Base-by-base conservation (phyloP, 2,329 filamentous ascomycete genomes). In the Dactylonectria estremocensis region DNA sequence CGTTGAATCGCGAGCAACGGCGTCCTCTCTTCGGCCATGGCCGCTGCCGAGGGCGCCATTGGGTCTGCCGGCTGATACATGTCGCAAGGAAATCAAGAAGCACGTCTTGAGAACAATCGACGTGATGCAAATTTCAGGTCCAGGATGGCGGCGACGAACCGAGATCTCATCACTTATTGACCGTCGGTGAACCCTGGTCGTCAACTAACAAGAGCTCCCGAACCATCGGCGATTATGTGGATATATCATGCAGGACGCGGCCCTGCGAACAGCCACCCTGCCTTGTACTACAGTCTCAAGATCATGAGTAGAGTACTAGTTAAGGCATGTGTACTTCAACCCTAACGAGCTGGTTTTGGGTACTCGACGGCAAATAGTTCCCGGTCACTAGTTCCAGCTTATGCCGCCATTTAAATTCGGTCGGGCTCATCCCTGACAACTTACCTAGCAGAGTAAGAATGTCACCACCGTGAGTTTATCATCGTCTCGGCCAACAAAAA, bases 51-150 rank as follows among this genome's bases (percentile, higher is more conserved):
- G 14, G 58, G 46, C 28, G 58, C 22, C 56, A 64, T 53, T 40
- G 65, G 69, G 37, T 63, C 55, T 20, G 40, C 33, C n/a, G 67
- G 45, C 40, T 60, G 67, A 65, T 58, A 61, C 46, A 53, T 66
- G 20, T 40, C 24, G 46, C 53, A n/a, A 37, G 10, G 24, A 37
- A 49, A 63, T 50, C 45, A 66, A 62, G 35, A 45, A 31, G 14
- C 24, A 16, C n/a, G 22, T 35, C 50, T 53, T 33, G n/a, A 13
- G 24, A 14, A 9, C 7, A 28, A 28, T 28, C 13, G 14, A 37
- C 13, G 14, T 59, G 8, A 20, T 48, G 48, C 28, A 59, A 28
- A 5, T 18, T 35, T 48, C 28, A 58, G 46, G 6, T 22, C 28
- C 16, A 31, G 8, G 50, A 20, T 22, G 50, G 31, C 10, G 6